phyloP scores from a whole-genome alignment of 495 filamentous ascomycete species.

The Rusavskia elegans region DNA sequence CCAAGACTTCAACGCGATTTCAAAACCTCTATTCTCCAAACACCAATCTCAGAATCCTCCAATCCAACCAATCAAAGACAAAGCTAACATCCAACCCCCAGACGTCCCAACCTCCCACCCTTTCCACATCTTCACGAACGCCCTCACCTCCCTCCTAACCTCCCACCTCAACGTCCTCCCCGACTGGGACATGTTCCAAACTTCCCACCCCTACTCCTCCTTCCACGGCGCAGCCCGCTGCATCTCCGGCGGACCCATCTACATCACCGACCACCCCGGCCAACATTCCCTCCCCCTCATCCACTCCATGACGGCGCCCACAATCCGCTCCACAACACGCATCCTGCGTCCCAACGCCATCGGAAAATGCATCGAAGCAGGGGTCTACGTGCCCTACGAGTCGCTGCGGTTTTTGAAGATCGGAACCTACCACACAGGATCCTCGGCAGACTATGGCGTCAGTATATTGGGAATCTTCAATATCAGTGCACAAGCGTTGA shows the following conservation, averaged over 20 bases:
- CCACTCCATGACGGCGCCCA: constrained; percentile 57
- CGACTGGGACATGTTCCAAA: constrained; percentile 99
- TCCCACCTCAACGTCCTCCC: constrained; percentile 57
- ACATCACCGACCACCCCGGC: constrained; percentile 80
- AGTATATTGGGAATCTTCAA: constrained; percentile 80
- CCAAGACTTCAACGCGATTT: no score
- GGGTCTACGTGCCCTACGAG: constrained; percentile 60
- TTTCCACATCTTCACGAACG: constrained; percentile 91
- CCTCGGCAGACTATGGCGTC: constrained; percentile 44
- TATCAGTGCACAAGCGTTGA: constrained; percentile 35
- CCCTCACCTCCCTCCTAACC: constrained; percentile 77
- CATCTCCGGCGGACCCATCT: constrained; percentile 80
- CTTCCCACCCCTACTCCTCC: constrained; percentile 53
- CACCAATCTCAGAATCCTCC: no score
- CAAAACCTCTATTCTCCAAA: no score
- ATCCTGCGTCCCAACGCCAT: constrained; percentile 59
- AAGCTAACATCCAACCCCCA: constrained; percentile 23
- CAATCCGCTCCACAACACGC: constrained; percentile 47
- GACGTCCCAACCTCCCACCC: constrained; percentile 60
- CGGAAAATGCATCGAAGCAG: constrained; percentile 40
- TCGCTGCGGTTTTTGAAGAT: constrained; percentile 59
- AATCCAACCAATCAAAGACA: no score
- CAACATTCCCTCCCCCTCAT: constrained; percentile 62
- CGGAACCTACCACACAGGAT: constrained; percentile 46
- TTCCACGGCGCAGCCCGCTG: constrained; percentile 86